Evolutionary conservation across 1,139 yeast species (phyloP), one percentile per base, ranked within the genome.

Genomic region (Candida sp.): DNA sequence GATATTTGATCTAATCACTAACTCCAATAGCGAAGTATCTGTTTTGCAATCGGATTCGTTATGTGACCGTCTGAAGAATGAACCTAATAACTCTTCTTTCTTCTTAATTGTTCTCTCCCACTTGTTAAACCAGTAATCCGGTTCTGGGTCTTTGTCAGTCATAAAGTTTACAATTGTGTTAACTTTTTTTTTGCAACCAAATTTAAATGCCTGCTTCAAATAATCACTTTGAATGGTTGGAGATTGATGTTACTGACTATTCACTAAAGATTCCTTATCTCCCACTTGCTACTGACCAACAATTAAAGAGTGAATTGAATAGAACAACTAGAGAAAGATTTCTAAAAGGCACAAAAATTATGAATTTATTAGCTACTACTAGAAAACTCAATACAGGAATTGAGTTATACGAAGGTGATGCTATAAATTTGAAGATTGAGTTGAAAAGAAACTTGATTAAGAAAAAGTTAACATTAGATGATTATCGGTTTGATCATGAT

Each of bases 21-120:
- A 49, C 37, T 51, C 53, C 19, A 57, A 45, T 11, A 57, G 36
- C 5, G 56, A 47, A 2, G 60, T 54, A 15, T 46, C 51, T 21
- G 43, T 40, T 32, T 38, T 22, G n/a, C 25, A 21, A 8, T 35
- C 12, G 34, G 41, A 42, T 21, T 38, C 32, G 21, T 38, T 32
- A 19, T 33, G 39, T 7, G 42, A 35, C 6, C 19, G 11, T n/a
- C 21, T 22, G 7, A 30, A 27, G 37, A 38, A 46, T 19, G 12
- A 33, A 21, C 33, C 35, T 22, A 12, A 37, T 21, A 33, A 3
- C 6, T 30, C 21, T 23, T 33, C 37, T 34, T 32, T 9, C 23
- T 41, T n/a, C 5, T 19, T 15, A 27, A 9, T 22, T 22, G 25
- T 21, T 22, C n/a, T 12, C 19, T 32, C 37, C 36, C n/a, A 41